These are phyloP conservation scores for Alternaria angustiovoidea DNA, from an alignment of 2,329 filamentous ascomycete species.

Conservation along the genomic window DNA sequence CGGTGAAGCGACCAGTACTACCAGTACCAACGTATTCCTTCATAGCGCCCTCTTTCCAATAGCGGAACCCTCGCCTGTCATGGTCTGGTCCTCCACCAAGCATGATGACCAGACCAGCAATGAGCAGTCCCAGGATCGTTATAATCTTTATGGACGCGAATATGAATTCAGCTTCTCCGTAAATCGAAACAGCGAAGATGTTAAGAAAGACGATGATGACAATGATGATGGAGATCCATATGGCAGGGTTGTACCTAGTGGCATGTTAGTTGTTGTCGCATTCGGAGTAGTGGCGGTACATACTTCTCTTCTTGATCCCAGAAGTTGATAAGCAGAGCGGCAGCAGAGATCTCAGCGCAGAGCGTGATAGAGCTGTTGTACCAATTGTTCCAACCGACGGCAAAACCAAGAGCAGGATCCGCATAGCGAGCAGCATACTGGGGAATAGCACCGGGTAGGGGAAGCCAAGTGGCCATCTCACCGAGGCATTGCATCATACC, in stretches of 20 bases:
- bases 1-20: slow-evolving; percentile 68
- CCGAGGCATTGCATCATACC: slow-evolving; percentile 55
- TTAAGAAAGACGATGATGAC: slow-evolving; percentile 46
- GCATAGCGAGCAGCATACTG: slow-evolving; percentile 53
- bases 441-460: slow-evolving; percentile 49
- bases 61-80: slow-evolving; percentile 65
- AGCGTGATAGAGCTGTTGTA: slow-evolving; percentile 47
- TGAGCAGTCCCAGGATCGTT: slow-evolving; percentile 44
- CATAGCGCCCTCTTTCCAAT: slow-evolving; percentile 71
- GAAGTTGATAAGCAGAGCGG: slow-evolving; percentile 42
- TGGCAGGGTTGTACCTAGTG: slow-evolving; percentile 27
- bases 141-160: slow-evolving; percentile 61
- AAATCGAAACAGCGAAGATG: slow-evolving; percentile 48
- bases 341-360: slow-evolving; percentile 49
- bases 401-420: slow-evolving; percentile 54
- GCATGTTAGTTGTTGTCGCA: not conserved
- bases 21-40: slow-evolving; percentile 61
- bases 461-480: slow-evolving; percentile 54
- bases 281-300: not conserved
- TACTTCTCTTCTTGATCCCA: slow-evolving; percentile 43
- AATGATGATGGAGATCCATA: slow-evolving; percentile 49
- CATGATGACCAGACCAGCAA: slow-evolving; percentile 44
- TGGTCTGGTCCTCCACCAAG: slow-evolving; percentile 48
- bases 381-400: slow-evolving; percentile 38
- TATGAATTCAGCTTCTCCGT: slow-evolving; percentile 58